Base-by-base conservation (phyloP, 2,329 filamentous ascomycete genomes). In the Diaporthe citri region DNA sequence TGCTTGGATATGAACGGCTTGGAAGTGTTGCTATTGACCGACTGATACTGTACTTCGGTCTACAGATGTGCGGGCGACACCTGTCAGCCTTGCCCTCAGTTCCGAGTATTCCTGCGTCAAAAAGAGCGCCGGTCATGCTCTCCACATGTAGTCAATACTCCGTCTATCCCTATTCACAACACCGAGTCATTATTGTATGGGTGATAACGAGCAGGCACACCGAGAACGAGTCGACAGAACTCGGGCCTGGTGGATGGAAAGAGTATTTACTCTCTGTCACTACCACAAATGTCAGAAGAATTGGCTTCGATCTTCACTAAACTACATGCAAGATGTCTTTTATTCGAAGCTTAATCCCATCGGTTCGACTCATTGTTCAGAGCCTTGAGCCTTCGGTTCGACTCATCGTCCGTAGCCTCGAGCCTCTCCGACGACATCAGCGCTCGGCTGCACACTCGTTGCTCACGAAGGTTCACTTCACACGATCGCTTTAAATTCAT, bases 401-500 rank as follows among this genome's bases (percentile, higher is more conserved):
- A 51, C 43, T 67, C 43, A 67, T 51, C 22, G 22, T 67, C 3
- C 62, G 43, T 2, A 34, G 62, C 62, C 28, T 67, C 22, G 31
- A 25, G 43, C 62, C 43, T 31, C 12, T 67, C 8, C 62, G 43
- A 25, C 59, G 39, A 36, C 46, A 25, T 10, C 31, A 67, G 43
- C 20, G 46, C 12, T 51, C 31, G 12, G 31, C 22, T 51, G 31
- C 43, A 39, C 28, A 25, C 46, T 51, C 62, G 7, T 39, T n/a
- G n/a, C n/a, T 67, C 12, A 3, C 31, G 3, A 48, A 25, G 15
- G 8, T 39, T 17, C 62, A 48, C 17, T 17, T 67, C 46, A 67
- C 22, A 2, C 31, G n/a, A 51, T 67, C 17, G 17, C 46, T 67
- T 67, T 52, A 67, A 67, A 67, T 67, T 67, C 43, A 67, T 39